Percentiles rank a stretch among this genome's conserved stretches.
These are phyloP conservation scores for Lolium multiflorum DNA, from an alignment of 176 grass and related monocot genomes.

Conservation along the genomic window DNA sequence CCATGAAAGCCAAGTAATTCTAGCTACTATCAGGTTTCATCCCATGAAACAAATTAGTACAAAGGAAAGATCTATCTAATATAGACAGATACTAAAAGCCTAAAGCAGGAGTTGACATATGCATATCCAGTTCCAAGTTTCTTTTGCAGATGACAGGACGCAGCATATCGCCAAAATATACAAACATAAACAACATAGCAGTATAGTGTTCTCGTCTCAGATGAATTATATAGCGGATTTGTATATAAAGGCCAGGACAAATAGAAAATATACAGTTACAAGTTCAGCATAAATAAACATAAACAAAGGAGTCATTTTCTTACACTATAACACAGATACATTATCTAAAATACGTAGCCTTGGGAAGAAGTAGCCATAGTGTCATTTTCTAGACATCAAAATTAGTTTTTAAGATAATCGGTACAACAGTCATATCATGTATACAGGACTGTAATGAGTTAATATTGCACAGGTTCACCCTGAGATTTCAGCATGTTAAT, in stretches of 20 bases:
- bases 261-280: not conserved
- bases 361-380: not conserved
- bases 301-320: not conserved
- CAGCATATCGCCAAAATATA: not conserved
- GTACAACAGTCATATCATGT: not conserved
- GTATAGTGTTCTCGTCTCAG: no score
- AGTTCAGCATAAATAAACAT: constrained; percentile 1
- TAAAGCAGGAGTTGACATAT: not conserved
- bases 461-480: not conserved
- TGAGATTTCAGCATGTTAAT: constrained; percentile 1
- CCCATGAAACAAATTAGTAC: not conserved
- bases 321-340: not conserved
- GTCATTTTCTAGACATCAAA: not conserved
- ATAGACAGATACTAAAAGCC: not conserved
- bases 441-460: not conserved
- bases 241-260: constrained; percentile 9
- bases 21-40: not conserved
- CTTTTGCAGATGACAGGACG: not conserved
- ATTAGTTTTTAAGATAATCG: not conserved
- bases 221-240: no score
- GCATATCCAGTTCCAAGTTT: not conserved
- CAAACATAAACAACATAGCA: not conserved
- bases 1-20: not conserved
- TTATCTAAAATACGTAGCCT: not conserved
- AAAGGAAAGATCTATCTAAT: not conserved